These are phyloP conservation scores for Grosmannia penicillata DNA, from an alignment of 2,329 filamentous ascomycete species.

Conservation along the genomic window DNA sequence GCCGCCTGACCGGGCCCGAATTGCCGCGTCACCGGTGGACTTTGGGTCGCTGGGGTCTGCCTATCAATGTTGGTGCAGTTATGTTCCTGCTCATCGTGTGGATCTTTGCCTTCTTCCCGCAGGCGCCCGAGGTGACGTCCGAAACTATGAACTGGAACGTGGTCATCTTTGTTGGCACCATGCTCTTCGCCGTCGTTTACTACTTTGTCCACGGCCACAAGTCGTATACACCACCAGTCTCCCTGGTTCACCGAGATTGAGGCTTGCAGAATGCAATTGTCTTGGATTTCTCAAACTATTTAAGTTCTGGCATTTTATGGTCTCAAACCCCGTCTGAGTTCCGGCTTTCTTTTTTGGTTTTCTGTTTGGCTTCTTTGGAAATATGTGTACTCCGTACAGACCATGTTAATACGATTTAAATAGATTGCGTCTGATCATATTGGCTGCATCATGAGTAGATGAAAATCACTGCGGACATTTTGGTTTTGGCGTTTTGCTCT, in stretches of 20 bases:
- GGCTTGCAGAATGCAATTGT: neutral
- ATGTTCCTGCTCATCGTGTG: conserved; percentile 29
- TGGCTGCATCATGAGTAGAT: no score
- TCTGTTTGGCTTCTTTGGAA: neutral
- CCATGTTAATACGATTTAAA: no score
- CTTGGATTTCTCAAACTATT: neutral
- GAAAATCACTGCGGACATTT: no score
- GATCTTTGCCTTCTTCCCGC: conserved; percentile 34
- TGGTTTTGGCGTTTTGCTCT: no score
- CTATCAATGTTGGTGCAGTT: conserved; percentile 26
- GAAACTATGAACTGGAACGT: conserved; percentile 34
- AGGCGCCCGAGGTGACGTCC: conserved; percentile 18
- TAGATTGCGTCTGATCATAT: no score
- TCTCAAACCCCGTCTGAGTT: no score
- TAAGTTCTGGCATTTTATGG: no score
- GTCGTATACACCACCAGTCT: conserved; percentile 12
- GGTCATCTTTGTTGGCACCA: conserved; percentile 25
- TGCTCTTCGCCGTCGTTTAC: conserved; percentile 23
- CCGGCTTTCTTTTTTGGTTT: neutral
- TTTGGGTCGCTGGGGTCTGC: conserved; percentile 25
- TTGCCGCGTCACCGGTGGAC: conserved; percentile 25
- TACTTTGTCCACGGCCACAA: conserved; percentile 18
- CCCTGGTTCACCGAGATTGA: conserved; percentile 9
- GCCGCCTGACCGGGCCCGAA: conserved; percentile 22
- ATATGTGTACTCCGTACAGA: neutral